These are phyloP conservation scores for Colletotrichum sp. DNA, from an alignment of 2,329 filamentous ascomycete species.

Conservation along the genomic window DNA sequence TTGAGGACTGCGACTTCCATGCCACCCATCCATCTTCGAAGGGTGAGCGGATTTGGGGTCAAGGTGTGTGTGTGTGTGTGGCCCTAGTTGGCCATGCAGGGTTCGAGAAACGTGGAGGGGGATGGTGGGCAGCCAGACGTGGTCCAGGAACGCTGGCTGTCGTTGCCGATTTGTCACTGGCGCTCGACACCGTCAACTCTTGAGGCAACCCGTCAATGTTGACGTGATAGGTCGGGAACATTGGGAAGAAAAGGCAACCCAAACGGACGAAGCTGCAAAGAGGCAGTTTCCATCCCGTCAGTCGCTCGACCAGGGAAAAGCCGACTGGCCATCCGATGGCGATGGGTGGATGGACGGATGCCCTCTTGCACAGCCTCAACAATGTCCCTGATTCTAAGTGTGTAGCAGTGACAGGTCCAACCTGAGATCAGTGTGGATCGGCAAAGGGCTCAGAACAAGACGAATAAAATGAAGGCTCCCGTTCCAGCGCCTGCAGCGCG, in stretches of 20 bases:
- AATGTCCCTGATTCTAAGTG: not conserved
- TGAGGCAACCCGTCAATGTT: not conserved
- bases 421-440: not conserved
- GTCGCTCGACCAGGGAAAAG: not conserved
- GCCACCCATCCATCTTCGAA: not conserved
- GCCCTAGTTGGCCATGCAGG: conserved; percentile 15
- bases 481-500: not conserved
- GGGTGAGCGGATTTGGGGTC: conserved; percentile 1
- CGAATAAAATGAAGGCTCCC: not conserved
- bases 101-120: conserved; percentile 8
- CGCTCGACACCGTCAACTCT: not conserved
- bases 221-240: not conserved
- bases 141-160: conserved; percentile 4
- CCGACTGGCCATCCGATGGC: not conserved
- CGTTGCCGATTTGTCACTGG: not conserved
- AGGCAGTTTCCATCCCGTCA: not conserved
- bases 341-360: not conserved
- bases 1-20: not conserved
- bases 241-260: not conserved
- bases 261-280: conserved; percentile 7
- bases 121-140: not conserved
- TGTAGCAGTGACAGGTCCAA: not conserved
- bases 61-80: not conserved
- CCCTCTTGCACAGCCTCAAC: conserved; percentile 8
- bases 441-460: not conserved